Conservation (phyloP, 306 rosid genomes). For the Hippophae gyantsensis region DNA sequence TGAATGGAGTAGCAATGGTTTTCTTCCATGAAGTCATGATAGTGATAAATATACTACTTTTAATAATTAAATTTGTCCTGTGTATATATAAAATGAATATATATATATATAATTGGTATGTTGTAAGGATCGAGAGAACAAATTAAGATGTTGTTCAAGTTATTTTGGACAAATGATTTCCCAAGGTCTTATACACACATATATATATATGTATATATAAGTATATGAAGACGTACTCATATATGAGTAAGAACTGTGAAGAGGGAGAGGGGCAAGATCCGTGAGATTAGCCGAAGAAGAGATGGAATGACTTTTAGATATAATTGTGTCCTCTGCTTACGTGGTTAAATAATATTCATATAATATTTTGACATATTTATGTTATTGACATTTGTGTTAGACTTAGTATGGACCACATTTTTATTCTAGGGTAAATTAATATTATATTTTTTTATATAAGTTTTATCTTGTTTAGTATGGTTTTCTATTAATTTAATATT, state of each 20-base stretch:
- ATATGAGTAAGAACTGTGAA: neutral
- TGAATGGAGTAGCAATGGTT: constrained; percentile 78
- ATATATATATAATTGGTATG: neutral
- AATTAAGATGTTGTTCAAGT: no score
- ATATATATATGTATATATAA: neutral
- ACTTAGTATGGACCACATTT: no score
- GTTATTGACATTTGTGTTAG: no score
- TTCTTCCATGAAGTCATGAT: constrained; percentile 88
- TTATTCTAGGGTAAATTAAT: no score
- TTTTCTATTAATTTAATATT: no score
- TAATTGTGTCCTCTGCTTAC: no score
- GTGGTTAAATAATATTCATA: no score
- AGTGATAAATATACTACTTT: neutral
- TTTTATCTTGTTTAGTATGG: no score
- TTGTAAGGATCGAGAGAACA: no score
- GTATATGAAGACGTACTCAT: neutral
- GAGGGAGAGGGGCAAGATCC: constrained; percentile 65
- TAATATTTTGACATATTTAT: no score
- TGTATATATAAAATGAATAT: neutral
- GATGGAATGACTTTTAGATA: constrained; percentile 32
- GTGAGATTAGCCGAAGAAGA: constrained; percentile 54
- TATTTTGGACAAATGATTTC: no score
- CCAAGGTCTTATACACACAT: neutral
- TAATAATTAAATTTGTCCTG: neutral
- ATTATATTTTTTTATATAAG: no score